Conservation (phyloP, 1,284 basidiomycete genomes). For the Irpex lacteus region DNA sequence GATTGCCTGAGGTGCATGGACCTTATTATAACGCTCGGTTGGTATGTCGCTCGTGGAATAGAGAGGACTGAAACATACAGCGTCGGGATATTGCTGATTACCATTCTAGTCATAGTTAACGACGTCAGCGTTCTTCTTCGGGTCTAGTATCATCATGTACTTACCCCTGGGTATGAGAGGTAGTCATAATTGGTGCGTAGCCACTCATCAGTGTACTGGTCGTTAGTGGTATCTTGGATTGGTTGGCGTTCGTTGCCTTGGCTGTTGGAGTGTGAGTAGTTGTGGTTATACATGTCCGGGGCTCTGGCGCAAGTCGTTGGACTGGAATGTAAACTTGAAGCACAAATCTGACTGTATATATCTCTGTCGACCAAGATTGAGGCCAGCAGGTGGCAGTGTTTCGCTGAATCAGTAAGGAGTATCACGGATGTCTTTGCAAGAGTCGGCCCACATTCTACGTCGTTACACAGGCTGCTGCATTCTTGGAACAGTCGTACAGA, state of each 20-base stretch:
- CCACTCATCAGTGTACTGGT: not conserved
- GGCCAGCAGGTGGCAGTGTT: not conserved
- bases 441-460: conserved; percentile 3
- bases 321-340: not conserved
- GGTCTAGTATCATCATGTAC: not conserved
- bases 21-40: not conserved
- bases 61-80: not conserved
- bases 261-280: conserved; percentile 1
- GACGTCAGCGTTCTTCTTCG: not conserved
- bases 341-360: conserved; percentile 5
- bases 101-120: not conserved
- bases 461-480: conserved; percentile 10
- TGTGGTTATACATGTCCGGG: conserved; percentile 9
- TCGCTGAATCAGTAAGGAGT: not conserved
- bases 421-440: not conserved
- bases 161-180: not conserved
- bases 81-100: not conserved
- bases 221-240: not conserved
- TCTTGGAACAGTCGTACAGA: conserved; percentile 8
- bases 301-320: not conserved
- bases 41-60: not conserved
- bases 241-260: not conserved
- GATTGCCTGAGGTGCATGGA: not conserved
- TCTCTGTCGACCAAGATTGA: not conserved
- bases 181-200: not conserved